Conservation (phyloP, 768 basidiomycete genomes). For the Auricularia sp. region DNA sequence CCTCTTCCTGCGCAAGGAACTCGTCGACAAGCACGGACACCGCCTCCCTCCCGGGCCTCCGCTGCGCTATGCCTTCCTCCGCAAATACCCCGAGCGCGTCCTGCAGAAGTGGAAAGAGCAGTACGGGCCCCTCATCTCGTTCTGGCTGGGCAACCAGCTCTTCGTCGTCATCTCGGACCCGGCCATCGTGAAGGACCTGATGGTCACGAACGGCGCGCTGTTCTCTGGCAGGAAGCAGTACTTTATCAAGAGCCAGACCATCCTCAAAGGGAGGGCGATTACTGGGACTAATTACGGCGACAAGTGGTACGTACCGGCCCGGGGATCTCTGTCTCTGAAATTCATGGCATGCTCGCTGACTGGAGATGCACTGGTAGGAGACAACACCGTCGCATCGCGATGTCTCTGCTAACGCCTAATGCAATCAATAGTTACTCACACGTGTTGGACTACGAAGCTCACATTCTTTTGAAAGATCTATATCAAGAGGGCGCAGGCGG, state of each 20-base stretch:
- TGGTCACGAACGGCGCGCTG: conserved; percentile 34
- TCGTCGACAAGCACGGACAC: no score
- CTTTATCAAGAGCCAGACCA: conserved; percentile 37
- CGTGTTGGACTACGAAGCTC: conserved; percentile 30
- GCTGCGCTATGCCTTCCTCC: conserved; percentile 16
- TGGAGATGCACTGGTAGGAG: conserved; percentile 19
- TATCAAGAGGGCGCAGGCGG: conserved; percentile 26
- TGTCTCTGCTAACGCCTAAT: conserved; percentile 20
- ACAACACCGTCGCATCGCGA: conserved; percentile 32
- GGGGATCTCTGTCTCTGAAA: neutral
- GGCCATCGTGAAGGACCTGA: conserved; percentile 31
- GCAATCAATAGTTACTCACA: conserved; percentile 28
- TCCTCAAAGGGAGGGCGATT: conserved; percentile 33
- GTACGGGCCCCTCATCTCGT: conserved; percentile 34
- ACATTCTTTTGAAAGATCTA: conserved; percentile 27
- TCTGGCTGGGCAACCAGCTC: conserved; percentile 41
- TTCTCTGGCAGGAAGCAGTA: conserved; percentile 36
- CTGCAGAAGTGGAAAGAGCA: conserved; percentile 33
- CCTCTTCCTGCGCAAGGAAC: no score
- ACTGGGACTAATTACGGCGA: conserved; percentile 36
- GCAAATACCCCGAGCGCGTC: conserved; percentile 32
- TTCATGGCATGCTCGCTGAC: no score
- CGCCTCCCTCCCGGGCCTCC: no score
- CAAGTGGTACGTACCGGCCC: conserved; percentile 21
- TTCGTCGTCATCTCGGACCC: conserved; percentile 37